Percentiles rank a stretch among this genome's conserved stretches.
Evolutionary conservation across 768 basidiomycete genomes (phyloP).

Genomic region (Mycena pura): DNA sequence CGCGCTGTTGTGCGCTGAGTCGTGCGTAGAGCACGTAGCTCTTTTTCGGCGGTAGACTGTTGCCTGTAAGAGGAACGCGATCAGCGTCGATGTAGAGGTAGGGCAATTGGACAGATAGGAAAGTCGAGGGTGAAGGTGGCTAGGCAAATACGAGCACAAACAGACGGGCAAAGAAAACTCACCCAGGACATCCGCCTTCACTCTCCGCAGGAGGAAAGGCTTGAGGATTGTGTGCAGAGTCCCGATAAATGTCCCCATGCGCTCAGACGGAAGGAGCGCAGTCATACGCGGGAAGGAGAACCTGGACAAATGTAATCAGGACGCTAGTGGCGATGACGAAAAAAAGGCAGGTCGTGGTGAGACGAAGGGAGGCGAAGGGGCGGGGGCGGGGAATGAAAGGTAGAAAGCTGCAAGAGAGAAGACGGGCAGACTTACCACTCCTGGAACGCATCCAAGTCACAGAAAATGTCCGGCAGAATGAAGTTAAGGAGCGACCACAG

Average conservation of each 20-base stretch:
- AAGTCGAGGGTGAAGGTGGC: not conserved
- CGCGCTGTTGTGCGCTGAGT: slow-evolving; percentile 80
- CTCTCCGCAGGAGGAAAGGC: slow-evolving; percentile 90
- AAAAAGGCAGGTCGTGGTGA: not conserved
- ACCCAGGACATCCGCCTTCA: slow-evolving; percentile 85
- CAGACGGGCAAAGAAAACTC: not conserved
- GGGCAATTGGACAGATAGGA: not conserved
- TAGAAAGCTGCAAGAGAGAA: not conserved
- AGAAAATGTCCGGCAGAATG: slow-evolving; percentile 92
- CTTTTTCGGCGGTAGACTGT: slow-evolving; percentile 86
- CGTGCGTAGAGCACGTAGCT: slow-evolving; percentile 96
- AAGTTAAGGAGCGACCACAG: slow-evolving; percentile 97
- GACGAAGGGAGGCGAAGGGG: not conserved
- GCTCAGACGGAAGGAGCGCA: slow-evolving; percentile 58
- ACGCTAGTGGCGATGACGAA: not conserved
- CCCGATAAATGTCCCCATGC: slow-evolving; percentile 71
- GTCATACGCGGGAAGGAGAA: slow-evolving; percentile 77
- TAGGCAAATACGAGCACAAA: not conserved
- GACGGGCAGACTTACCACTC: slow-evolving; percentile 63
- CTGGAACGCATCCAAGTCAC: slow-evolving; percentile 88
- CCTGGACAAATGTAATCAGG: slow-evolving; percentile 46
- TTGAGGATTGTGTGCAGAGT: slow-evolving; percentile 91
- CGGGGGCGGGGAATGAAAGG: not conserved
- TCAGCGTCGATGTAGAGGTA: not conserved
- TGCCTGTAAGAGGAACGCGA: slow-evolving; percentile 38